Conservation (phyloP, 345 rosid genomes). For the Dovyalis caffra region DNA sequence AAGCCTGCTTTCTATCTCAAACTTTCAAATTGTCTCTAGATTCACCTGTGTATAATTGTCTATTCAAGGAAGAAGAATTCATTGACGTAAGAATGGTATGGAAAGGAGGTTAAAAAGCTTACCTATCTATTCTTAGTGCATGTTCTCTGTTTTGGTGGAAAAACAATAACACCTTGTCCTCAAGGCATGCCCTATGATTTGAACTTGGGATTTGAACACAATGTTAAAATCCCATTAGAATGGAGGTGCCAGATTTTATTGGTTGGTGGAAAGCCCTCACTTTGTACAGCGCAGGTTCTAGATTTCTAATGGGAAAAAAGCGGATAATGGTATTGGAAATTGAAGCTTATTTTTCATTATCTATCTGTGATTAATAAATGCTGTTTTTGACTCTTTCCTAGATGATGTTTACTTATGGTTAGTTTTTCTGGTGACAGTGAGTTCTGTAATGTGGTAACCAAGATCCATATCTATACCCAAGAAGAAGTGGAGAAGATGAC, state of each 20-base stretch:
- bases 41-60: no score
- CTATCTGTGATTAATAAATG: background rate
- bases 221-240: no score
- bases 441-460: constrained; percentile 72
- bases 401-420: background rate
- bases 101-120: background rate
- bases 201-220: no score
- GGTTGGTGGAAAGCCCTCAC: no score
- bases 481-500: constrained; percentile 81
- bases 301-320: background rate
- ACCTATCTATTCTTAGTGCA: background rate
- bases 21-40: no score
- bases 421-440: constrained; percentile 43
- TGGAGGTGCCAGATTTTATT: no score
- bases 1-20: no score
- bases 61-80: background rate
- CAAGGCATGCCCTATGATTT: no score
- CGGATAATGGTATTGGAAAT: no score
- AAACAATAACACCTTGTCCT: background rate
- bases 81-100: background rate
- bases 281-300: background rate
- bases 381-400: background rate
- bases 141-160: background rate
- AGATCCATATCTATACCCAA: constrained; percentile 59
- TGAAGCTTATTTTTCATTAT: background rate